phyloP scores from a whole-genome alignment of 2,329 filamentous ascomycete species.

The Trichoderma hamatum region DNA sequence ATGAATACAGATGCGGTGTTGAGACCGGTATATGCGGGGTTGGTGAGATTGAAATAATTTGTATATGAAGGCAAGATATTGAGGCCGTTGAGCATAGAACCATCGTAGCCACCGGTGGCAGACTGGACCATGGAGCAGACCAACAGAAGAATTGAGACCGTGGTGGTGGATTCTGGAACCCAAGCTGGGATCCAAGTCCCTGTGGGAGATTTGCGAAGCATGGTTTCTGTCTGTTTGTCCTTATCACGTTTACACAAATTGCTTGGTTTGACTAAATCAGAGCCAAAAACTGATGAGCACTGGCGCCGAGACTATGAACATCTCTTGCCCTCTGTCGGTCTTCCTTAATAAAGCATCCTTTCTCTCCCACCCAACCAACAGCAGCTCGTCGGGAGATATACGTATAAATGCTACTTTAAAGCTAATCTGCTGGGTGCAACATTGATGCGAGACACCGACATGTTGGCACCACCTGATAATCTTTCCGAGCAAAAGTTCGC shows the following conservation, averaged over 20 bases:
- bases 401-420: not conserved
- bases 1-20: slow-evolving; percentile 61
- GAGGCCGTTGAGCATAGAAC: slow-evolving; percentile 59
- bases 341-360: not conserved
- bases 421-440: slow-evolving; percentile 1
- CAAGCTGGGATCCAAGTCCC: slow-evolving; percentile 53
- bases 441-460: not conserved
- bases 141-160: slow-evolving; percentile 46
- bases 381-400: slow-evolving; percentile 2
- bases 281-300: not conserved
- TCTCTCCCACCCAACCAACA: not conserved
- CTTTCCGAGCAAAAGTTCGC: slow-evolving; percentile 23
- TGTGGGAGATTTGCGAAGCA: slow-evolving; percentile 34
- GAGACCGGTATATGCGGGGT: slow-evolving; percentile 52
- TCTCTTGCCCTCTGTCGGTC: not conserved
- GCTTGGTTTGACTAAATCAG: not conserved
- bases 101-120: slow-evolving; percentile 45
- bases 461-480: not conserved
- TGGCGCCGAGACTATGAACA: not conserved
- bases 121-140: slow-evolving; percentile 51
- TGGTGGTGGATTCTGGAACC: slow-evolving; percentile 48
- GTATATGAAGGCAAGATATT: slow-evolving; percentile 60
- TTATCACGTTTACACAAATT: not conserved
- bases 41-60: slow-evolving; percentile 58
- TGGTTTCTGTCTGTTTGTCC: not conserved